Conservation (phyloP, 164 flowering plant genomes). For the Chimonanthus salicifolius region DNA sequence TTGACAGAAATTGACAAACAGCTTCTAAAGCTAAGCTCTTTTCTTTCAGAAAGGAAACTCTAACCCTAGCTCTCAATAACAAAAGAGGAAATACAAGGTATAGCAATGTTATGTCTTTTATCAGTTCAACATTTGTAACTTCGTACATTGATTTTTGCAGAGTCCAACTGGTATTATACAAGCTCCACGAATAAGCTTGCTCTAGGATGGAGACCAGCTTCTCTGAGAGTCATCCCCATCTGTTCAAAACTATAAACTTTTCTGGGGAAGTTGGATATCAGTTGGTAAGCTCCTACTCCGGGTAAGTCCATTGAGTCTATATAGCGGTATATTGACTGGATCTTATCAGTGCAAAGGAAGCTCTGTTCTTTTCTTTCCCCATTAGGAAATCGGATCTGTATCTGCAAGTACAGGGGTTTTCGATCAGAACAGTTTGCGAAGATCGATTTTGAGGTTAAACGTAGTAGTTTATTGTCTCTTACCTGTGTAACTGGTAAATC, state of each 20-base stretch:
- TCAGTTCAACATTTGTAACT: too few species aligned
- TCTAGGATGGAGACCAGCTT: constrained; percentile 61
- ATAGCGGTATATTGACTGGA: constrained; percentile 47
- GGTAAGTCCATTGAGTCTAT: constrained; percentile 55
- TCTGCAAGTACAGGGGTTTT: constrained; percentile 26
- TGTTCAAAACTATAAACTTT: constrained; percentile 56
- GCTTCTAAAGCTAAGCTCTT: too few species aligned
- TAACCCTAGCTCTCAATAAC: too few species aligned
- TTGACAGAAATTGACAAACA: too few species aligned
- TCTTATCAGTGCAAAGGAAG: constrained; percentile 43
- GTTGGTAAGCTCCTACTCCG: constrained; percentile 43
- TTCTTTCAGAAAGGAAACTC: too few species aligned
- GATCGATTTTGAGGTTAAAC: background rate
- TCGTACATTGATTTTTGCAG: too few species aligned
- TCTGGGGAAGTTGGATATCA: constrained; percentile 67
- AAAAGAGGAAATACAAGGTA: too few species aligned
- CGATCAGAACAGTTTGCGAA: background rate
- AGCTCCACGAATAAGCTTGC: constrained; percentile 66
- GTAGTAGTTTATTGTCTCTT: background rate
- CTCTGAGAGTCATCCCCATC: constrained; percentile 50
- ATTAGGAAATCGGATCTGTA: constrained; percentile 58
- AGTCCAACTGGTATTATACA: constrained; percentile 11
- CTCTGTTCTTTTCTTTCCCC: constrained; percentile 62
- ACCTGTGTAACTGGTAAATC: constrained; percentile 40
- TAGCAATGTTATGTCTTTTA: too few species aligned